phyloP scores from a whole-genome alignment of 2,329 filamentous ascomycete species.

The Cercospora brassicicola region DNA sequence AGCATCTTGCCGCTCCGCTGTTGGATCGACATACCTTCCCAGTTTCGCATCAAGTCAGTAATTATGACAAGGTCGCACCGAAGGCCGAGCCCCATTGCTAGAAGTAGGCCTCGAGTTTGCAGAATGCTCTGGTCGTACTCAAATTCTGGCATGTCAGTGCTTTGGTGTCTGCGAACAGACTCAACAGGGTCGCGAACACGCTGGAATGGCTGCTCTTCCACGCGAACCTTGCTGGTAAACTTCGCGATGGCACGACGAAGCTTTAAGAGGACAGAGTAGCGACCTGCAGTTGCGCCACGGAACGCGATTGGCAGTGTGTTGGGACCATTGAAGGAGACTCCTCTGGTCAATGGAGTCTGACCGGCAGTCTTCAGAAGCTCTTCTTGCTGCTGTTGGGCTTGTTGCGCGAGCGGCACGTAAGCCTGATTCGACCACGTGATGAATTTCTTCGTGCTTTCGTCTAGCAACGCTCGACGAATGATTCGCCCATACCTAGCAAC shows the following conservation, averaged over 20 bases:
- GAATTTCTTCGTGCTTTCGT: slow-evolving; percentile 66
- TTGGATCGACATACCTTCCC: slow-evolving; percentile 11
- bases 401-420: slow-evolving; percentile 45
- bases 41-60: slow-evolving; percentile 44
- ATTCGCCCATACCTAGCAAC: slow-evolving; percentile 64
- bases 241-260: slow-evolving; percentile 11
- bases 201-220: slow-evolving; percentile 54
- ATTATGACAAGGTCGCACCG: slow-evolving; percentile 54
- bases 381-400: slow-evolving; percentile 32
- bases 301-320: not conserved
- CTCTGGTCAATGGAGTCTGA: not conserved
- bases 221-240: slow-evolving; percentile 38
- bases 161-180: slow-evolving; percentile 41
- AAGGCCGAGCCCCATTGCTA: slow-evolving; percentile 30
- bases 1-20: slow-evolving; percentile 15
- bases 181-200: slow-evolving; percentile 50
- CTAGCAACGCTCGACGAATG: slow-evolving; percentile 59
- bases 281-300: not conserved
- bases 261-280: slow-evolving; percentile 21
- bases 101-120: no score
- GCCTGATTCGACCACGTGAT: slow-evolving; percentile 53
- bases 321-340: not conserved
- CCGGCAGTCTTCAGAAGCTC: slow-evolving; percentile 12
- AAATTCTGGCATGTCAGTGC: slow-evolving; percentile 20
- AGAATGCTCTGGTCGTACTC: slow-evolving; percentile 27